Evolutionary conservation across 2,329 filamentous ascomycete species (phyloP).

Genomic region (Balansia obtecta): DNA sequence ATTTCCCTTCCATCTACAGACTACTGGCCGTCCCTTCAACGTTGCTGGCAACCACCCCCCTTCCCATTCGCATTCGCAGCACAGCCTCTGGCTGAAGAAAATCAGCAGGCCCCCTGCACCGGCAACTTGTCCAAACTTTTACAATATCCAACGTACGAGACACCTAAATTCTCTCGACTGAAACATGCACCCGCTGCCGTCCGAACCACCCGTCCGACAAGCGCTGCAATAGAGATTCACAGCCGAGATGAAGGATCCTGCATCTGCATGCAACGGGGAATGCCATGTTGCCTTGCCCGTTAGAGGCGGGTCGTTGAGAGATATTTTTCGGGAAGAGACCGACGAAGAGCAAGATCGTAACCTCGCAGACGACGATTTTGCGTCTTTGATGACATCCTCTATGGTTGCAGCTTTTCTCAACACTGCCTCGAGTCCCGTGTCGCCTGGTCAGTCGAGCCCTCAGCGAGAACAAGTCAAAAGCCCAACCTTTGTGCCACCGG

Average conservation of each 20-base stretch:
- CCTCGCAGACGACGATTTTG: slow-evolving; percentile 20
- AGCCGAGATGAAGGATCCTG: slow-evolving; percentile 5
- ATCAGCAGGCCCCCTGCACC: neutral
- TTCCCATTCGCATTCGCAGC: neutral
- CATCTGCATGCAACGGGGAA: slow-evolving; percentile 1
- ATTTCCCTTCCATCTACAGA: neutral
- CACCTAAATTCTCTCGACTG: neutral
- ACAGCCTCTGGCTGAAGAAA: neutral
- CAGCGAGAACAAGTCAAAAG: slow-evolving; percentile 35
- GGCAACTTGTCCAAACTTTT: neutral
- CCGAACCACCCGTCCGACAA: slow-evolving; percentile 1
- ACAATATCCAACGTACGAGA: neutral
- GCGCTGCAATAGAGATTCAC: neutral
- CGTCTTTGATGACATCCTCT: slow-evolving; percentile 24
- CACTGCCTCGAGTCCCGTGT: slow-evolving; percentile 40
- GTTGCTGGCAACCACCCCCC: neutral
- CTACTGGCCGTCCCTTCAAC: neutral
- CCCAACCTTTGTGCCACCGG: slow-evolving; percentile 20
- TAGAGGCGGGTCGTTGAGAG: slow-evolving; percentile 2
- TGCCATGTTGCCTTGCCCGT: slow-evolving; percentile 3
- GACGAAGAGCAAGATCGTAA: neutral
- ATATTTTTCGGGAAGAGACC: slow-evolving; percentile 7
- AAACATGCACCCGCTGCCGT: slow-evolving; percentile 6
- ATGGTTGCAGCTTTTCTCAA: slow-evolving; percentile 24
- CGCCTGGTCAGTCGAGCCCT: slow-evolving; percentile 40